Percentiles rank a stretch among this genome's conserved stretches.
These are phyloP conservation scores for Backusella luteola DNA, from an alignment of 192 early-diverging fungal genomes.

Conservation along the genomic window DNA sequence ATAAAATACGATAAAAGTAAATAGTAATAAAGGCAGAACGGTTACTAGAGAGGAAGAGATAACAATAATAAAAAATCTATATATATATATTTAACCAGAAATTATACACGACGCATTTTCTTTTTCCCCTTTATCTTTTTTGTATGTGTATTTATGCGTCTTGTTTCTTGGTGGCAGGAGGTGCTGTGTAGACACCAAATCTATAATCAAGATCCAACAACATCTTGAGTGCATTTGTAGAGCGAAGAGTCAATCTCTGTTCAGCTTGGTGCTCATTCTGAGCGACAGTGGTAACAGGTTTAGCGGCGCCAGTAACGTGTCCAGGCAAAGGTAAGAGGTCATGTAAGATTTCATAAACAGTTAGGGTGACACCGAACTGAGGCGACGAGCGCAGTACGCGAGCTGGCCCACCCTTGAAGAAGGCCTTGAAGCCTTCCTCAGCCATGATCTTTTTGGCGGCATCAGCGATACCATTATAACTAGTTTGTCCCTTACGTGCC, in stretches of 20 bases:
- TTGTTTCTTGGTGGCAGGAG: background rate
- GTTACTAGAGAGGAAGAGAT: background rate
- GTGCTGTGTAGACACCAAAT: conserved; percentile 35
- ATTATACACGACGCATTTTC: background rate
- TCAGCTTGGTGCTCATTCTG: conserved; percentile 2
- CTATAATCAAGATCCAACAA: conserved; percentile 50
- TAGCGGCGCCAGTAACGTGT: conserved; percentile 15
- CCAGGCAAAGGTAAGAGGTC: conserved; percentile 55
- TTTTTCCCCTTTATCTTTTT: background rate
- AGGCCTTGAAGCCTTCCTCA: conserved; percentile 92
- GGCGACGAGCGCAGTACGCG: conserved; percentile 89
- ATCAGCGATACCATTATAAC: conserved; percentile 87
- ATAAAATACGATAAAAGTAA: background rate
- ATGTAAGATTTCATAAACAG: conserved; percentile 89
- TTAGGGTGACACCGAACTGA: conserved; percentile 96
- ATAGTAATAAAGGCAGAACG: background rate
- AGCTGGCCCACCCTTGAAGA: conserved; percentile 97
- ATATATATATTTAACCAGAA: background rate
- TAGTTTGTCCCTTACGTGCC: conserved; percentile 86
- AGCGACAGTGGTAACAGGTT: background rate
- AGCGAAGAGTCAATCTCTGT: conserved; percentile 35
- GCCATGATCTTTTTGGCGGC: conserved; percentile 82
- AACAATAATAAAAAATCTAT: background rate
- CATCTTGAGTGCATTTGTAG: conserved; percentile 57
- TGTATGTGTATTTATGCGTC: background rate